Percentiles rank a stretch among this genome's conserved stretches.
These are phyloP conservation scores for Epichloe amarillans DNA, from an alignment of 2,329 filamentous ascomycete genomes.

Conservation along the genomic window DNA sequence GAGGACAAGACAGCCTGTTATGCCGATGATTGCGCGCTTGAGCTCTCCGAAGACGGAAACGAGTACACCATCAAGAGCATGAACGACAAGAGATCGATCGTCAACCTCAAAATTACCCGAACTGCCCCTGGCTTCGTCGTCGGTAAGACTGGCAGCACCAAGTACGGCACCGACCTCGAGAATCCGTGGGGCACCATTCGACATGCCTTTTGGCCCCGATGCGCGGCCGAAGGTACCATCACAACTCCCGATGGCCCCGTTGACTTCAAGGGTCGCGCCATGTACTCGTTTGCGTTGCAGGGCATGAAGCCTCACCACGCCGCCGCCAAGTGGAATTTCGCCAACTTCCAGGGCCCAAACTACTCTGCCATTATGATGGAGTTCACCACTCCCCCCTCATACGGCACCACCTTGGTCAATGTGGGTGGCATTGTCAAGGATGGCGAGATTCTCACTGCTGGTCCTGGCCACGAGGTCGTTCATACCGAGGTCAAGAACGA, in stretches of 20 bases:
- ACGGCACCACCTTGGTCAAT: slow-evolving; percentile 71
- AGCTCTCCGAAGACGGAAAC: slow-evolving; percentile 73
- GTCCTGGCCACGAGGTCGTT: slow-evolving; percentile 47
- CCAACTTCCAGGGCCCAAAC: slow-evolving; percentile 75
- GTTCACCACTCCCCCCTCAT: slow-evolving; percentile 82
- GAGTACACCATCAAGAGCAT: slow-evolving; percentile 83
- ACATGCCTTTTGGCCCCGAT: slow-evolving; percentile 90
- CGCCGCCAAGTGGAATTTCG: slow-evolving; percentile 85
- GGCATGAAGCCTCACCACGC: slow-evolving; percentile 99
- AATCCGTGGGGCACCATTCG: slow-evolving; percentile 88
- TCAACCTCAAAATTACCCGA: slow-evolving; percentile 74
- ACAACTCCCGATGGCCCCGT: slow-evolving; percentile 69
- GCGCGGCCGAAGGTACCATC: slow-evolving; percentile 68
- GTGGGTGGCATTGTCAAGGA: slow-evolving; percentile 76
- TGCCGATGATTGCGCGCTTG: slow-evolving; percentile 72
- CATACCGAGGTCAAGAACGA: slow-evolving; percentile 63
- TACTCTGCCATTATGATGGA: slow-evolving; percentile 92
- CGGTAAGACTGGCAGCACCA: slow-evolving; percentile 71
- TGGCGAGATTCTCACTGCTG: slow-evolving; percentile 64
- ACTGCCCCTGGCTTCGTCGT: slow-evolving; percentile 68
- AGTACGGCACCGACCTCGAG: slow-evolving; percentile 72
- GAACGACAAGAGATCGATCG: slow-evolving; percentile 64
- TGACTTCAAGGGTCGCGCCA: slow-evolving; percentile 65
- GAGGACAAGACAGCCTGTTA: slow-evolving; percentile 73
- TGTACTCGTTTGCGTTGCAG: slow-evolving; percentile 78